These are phyloP conservation scores for Apophysomyces variabilis DNA, from an alignment of 371 early-diverging fungal species.

Conservation along the genomic window DNA sequence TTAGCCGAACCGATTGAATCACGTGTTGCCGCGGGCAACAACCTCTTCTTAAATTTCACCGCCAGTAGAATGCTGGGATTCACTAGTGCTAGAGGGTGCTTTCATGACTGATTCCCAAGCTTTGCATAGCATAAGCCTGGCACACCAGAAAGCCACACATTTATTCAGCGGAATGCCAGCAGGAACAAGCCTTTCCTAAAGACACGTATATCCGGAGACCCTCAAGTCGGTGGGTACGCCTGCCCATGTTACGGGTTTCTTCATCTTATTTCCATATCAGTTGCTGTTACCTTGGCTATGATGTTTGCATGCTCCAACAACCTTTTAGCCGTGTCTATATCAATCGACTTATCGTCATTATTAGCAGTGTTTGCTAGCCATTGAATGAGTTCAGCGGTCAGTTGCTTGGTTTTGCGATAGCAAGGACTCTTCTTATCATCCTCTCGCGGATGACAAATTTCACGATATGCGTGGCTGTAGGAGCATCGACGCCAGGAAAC, in stretches of 20 bases:
- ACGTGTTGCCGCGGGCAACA: too few species aligned
- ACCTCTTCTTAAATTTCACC: too few species aligned
- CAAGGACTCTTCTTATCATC: neutral
- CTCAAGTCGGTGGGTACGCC: neutral
- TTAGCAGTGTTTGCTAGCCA: neutral
- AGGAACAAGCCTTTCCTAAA: neutral
- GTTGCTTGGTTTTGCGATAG: neutral
- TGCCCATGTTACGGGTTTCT: neutral
- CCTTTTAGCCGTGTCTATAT: neutral
- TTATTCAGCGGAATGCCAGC: too few species aligned
- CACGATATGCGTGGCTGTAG: neutral
- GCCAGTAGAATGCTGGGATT: too few species aligned
- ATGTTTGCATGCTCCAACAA: neutral
- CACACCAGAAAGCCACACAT: too few species aligned
- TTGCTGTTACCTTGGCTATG: neutral
- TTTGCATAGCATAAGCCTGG: too few species aligned
- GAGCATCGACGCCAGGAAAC: neutral
- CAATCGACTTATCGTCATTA: neutral
- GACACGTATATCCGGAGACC: neutral
- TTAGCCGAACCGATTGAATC: too few species aligned
- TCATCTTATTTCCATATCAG: neutral
- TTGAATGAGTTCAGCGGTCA: neutral
- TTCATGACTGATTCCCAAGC: too few species aligned
- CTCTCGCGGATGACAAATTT: neutral
- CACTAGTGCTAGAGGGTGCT: too few species aligned